A percentile compares a stretch with the other conserved stretches of the same genome.
Evolutionary conservation across 1,284 basidiomycete genomes (phyloP).

Genomic region (Puccinia brachypodii): DNA sequence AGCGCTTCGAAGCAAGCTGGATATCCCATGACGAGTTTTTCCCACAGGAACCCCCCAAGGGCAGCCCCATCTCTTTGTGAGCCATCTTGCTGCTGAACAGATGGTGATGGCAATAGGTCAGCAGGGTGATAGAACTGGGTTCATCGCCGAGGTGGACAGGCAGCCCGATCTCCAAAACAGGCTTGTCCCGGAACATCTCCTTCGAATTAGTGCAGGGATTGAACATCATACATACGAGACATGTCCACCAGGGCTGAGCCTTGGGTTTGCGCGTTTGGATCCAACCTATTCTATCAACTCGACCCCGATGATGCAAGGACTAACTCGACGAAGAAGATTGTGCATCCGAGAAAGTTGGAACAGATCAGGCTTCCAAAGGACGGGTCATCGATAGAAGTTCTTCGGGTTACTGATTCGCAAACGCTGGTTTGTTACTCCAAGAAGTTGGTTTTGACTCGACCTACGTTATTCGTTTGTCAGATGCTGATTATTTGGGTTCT

Average conservation of each 20-base stretch:
- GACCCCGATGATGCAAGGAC: neutral
- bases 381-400: neutral
- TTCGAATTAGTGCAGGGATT: too few relatives aligned
- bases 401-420: slow-evolving; percentile 35
- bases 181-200: too few relatives aligned
- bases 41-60: too few relatives aligned
- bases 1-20: too few relatives aligned
- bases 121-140: too few relatives aligned
- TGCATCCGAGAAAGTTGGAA: neutral
- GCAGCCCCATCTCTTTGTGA: too few relatives aligned
- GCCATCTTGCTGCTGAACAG: too few relatives aligned
- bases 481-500: neutral
- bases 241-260: neutral
- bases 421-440: slow-evolving; percentile 6
- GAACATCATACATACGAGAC: too few relatives aligned
- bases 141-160: too few relatives aligned
- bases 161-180: too few relatives aligned
- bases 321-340: slow-evolving; percentile 5
- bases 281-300: slow-evolving; percentile 34
- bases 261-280: slow-evolving; percentile 39
- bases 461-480: neutral
- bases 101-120: too few relatives aligned
- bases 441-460: neutral
- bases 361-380: neutral
- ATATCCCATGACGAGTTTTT: too few relatives aligned